Evolutionary conservation across 1,284 basidiomycete species (phyloP).

Genomic region (Rhodotorula sp.): DNA sequence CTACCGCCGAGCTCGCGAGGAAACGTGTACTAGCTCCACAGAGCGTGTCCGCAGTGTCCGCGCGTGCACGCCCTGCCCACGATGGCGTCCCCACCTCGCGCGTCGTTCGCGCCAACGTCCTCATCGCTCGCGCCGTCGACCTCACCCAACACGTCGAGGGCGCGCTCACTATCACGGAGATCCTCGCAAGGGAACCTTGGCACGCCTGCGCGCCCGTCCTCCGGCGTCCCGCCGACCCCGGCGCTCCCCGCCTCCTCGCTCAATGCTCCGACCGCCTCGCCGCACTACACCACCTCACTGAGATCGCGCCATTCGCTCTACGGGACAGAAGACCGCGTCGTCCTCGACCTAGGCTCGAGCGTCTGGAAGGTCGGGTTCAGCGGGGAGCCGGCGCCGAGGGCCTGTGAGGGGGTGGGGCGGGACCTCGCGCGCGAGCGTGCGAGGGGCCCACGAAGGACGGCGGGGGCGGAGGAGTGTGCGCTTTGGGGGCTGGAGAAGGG

Average conservation of each 20-base stretch:
- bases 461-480: neutral
- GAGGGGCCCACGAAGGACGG: neutral
- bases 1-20: neutral
- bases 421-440: constrained; percentile 18
- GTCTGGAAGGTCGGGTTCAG: constrained; percentile 89
- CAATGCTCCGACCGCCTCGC: constrained; percentile 11
- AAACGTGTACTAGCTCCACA: neutral
- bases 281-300: constrained; percentile 31
- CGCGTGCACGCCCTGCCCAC: neutral
- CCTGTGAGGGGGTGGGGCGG: constrained; percentile 57
- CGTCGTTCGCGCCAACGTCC: neutral
- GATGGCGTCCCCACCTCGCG: neutral
- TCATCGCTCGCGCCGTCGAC: constrained; percentile 5
- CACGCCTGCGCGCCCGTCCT: neutral
- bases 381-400: constrained; percentile 81
- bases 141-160: neutral
- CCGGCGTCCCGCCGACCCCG: neutral
- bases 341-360: constrained; percentile 78
- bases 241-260: neutral
- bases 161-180: constrained; percentile 7
- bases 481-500: constrained; percentile 36
- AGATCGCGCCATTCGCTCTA: constrained; percentile 57
- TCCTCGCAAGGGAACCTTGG: neutral
- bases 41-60: neutral
- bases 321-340: constrained; percentile 80